Evolutionary conservation across 257 asterid genomes (phyloP).

Genomic region (Nicotiana attenuata): DNA sequence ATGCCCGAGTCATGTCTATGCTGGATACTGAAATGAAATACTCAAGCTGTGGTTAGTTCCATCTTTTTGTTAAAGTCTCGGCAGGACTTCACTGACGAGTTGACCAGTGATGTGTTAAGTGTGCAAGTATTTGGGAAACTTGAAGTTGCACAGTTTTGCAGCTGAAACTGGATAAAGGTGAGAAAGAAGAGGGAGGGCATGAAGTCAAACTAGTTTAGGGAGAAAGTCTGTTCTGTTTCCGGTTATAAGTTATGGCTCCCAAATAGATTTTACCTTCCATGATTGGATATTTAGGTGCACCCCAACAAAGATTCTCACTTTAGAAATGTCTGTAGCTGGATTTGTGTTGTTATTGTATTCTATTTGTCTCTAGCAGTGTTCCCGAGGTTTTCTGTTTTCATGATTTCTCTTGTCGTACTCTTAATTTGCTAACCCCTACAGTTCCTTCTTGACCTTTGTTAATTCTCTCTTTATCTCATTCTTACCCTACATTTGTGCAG

Average conservation of each 20-base stretch:
- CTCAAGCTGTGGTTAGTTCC: neutral
- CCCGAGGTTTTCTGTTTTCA: neutral
- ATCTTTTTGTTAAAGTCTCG: neutral
- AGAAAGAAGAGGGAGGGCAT: neutral
- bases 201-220: neutral
- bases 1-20: neutral
- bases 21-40: neutral
- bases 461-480: slow-evolving; percentile 16
- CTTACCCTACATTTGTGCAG: slow-evolving; percentile 26
- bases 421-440: neutral
- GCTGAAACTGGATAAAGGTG: slow-evolving; percentile 1
- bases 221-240: neutral
- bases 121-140: neutral
- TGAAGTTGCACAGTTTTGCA: neutral
- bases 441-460: neutral
- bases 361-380: neutral
- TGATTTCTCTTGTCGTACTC: neutral
- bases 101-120: neutral
- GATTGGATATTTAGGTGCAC: neutral
- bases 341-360: neutral
- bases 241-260: neutral
- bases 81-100: neutral
- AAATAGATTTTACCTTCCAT: neutral
- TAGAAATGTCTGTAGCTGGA: neutral
- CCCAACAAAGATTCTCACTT: neutral